phyloP scores from a whole-genome alignment of 2,329 filamentous ascomycete species.

The Fusarium secorum region DNA sequence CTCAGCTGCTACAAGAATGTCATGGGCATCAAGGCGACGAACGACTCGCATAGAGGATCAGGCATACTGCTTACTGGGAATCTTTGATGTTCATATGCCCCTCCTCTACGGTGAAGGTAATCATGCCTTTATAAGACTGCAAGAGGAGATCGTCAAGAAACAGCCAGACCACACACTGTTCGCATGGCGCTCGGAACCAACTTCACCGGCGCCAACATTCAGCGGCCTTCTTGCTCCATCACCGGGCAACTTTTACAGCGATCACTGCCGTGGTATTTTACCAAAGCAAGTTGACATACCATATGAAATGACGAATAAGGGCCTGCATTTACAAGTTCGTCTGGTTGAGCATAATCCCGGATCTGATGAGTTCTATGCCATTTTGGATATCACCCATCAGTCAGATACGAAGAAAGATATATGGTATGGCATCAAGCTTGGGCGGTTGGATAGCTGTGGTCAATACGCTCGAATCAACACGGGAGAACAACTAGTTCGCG shows the following conservation, averaged over 20 bases:
- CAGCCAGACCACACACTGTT: constrained; percentile 3
- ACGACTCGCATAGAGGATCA: constrained; percentile 41
- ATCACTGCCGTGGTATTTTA: not conserved
- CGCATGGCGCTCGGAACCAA: not conserved
- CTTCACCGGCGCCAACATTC: not conserved
- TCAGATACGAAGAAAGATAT: not conserved
- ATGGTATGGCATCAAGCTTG: constrained; percentile 4
- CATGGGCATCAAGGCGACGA: constrained; percentile 39
- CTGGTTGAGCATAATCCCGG: not conserved
- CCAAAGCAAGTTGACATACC: not conserved
- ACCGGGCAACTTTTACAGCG: not conserved
- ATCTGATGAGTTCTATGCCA: constrained; percentile 1
- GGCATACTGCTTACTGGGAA: constrained; percentile 43
- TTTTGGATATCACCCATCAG: not conserved
- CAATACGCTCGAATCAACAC: constrained; percentile 10
- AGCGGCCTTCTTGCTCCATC: constrained; percentile 16
- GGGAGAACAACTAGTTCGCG: not conserved
- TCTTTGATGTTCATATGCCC: constrained; percentile 45
- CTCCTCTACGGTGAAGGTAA: constrained; percentile 43
- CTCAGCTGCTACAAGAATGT: constrained; percentile 32
- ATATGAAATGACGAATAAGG: constrained; percentile 18
- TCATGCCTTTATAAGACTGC: constrained; percentile 35
- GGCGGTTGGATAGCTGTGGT: not conserved
- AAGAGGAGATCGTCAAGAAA: constrained; percentile 36
- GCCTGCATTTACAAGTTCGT: not conserved